These are phyloP conservation scores for Naegleria lovaniensis DNA, from an alignment of 208 protist genomes.

Conservation along the genomic window DNA sequence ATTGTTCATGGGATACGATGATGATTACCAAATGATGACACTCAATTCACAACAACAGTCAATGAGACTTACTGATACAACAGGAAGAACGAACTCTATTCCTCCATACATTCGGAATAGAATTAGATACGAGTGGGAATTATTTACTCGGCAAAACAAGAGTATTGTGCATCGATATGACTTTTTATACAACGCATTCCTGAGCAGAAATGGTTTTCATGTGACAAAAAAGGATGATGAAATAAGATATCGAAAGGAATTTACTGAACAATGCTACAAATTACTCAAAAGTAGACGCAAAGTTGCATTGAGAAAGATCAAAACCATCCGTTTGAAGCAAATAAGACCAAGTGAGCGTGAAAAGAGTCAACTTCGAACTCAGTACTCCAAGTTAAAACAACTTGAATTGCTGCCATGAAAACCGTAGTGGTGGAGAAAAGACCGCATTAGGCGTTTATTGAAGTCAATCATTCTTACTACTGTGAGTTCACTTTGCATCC, in stretches of 20 bases:
- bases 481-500: too few relatives aligned
- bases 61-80: too few relatives aligned
- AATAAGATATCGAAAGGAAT: neutral
- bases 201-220: neutral
- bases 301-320: neutral
- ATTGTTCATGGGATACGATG: neutral
- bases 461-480: too few relatives aligned
- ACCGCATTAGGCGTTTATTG: too few relatives aligned
- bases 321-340: neutral
- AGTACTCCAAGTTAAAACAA: neutral
- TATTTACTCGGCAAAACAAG: neutral
- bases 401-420: neutral
- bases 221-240: neutral
- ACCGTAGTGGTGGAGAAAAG: too few relatives aligned
- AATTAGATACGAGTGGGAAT: neutral
- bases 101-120: neutral
- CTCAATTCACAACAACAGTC: too few relatives aligned
- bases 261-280: neutral
- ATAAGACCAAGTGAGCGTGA: neutral
- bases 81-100: neutral
- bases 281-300: neutral
- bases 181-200: neutral
- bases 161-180: neutral
- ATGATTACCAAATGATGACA: neutral
- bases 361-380: neutral